These are phyloP conservation scores for Tolypocladium album DNA, from an alignment of 2,329 filamentous ascomycete genomes.

Conservation along the genomic window DNA sequence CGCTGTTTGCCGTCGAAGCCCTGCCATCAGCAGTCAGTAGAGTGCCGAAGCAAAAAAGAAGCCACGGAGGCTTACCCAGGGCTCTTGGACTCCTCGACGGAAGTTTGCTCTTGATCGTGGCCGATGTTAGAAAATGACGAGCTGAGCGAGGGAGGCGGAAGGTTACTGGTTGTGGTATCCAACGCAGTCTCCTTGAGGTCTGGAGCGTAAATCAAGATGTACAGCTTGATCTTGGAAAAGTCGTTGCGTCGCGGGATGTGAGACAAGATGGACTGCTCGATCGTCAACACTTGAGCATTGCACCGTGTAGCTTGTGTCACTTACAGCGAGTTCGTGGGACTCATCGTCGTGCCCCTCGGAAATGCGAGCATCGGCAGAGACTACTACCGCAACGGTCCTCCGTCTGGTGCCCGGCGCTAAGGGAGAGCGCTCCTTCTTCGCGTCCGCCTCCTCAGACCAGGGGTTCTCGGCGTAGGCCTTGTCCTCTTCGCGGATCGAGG, in stretches of 20 bases:
- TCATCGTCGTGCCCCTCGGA: constrained; percentile 48
- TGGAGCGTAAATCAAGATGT: constrained; percentile 84
- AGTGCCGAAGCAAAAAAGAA: neutral
- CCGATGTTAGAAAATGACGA: constrained; percentile 87
- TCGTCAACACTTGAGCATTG: constrained; percentile 1
- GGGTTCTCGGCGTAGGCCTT: constrained; percentile 74
- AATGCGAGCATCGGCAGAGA: constrained; percentile 63
- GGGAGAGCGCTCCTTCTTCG: constrained; percentile 40
- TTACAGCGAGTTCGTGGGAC: constrained; percentile 71
- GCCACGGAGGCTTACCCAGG: constrained; percentile 34
- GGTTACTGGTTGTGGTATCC: constrained; percentile 41
- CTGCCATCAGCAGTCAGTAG: constrained; percentile 19
- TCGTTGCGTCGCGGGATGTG: constrained; percentile 74
- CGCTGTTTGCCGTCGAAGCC: constrained; percentile 35
- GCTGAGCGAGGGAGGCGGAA: constrained; percentile 52
- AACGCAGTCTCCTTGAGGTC: constrained; percentile 56
- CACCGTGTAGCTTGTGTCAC: constrained; percentile 18
- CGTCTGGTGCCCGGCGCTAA: constrained; percentile 36
- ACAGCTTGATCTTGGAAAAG: constrained; percentile 63
- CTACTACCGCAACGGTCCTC: constrained; percentile 78
- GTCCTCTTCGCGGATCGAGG: constrained; percentile 76
- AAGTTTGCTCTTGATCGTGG: constrained; percentile 58
- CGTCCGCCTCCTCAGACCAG: constrained; percentile 84
- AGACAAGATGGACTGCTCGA: constrained; percentile 66
- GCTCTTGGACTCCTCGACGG: constrained; percentile 52